These are phyloP conservation scores for Colletotrichum brevisporum DNA, from an alignment of 2,329 filamentous ascomycete species.

Conservation along the genomic window DNA sequence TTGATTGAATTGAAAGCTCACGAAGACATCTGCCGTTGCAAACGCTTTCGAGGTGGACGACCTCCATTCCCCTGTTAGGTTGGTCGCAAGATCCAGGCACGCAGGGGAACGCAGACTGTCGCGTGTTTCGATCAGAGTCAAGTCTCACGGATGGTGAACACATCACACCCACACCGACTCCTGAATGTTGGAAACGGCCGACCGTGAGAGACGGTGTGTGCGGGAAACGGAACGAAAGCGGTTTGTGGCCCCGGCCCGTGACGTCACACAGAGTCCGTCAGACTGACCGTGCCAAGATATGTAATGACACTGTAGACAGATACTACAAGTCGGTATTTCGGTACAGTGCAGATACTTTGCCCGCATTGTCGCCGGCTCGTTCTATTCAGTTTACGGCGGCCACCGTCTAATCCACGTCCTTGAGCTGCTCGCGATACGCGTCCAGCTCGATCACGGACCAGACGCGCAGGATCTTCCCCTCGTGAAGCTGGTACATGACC, in stretches of 20 bases:
- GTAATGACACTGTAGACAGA: too few species aligned
- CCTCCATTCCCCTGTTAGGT: conserved; percentile 2
- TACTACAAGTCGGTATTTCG: accelerated
- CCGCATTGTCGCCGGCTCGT: too few species aligned
- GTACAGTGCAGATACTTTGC: too few species aligned
- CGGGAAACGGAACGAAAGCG: conserved; percentile 25
- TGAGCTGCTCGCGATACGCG: conserved; percentile 41
- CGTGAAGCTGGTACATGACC: conserved; percentile 51
- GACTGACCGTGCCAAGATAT: too few species aligned
- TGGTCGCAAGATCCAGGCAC: conserved; percentile 6
- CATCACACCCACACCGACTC: conserved; percentile 6
- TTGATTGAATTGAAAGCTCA: too few species aligned
- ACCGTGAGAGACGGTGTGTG: conserved; percentile 1
- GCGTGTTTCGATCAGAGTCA: not conserved
- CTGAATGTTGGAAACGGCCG: conserved; percentile 21
- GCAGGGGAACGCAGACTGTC: not conserved
- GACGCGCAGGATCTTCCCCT: conserved; percentile 50
- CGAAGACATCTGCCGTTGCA: conserved; percentile 9
- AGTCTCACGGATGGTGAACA: not conserved
- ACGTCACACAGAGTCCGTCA: conserved; percentile 11
- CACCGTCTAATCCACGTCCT: too few species aligned
- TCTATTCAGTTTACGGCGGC: too few species aligned
- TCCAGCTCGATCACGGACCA: conserved; percentile 51
- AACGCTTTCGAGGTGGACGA: not conserved
- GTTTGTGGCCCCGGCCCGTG: conserved; percentile 21